These are phyloP conservation scores for Cryptococcus hybrid DNA, from an alignment of 1,284 basidiomycete species.

Conservation along the genomic window DNA sequence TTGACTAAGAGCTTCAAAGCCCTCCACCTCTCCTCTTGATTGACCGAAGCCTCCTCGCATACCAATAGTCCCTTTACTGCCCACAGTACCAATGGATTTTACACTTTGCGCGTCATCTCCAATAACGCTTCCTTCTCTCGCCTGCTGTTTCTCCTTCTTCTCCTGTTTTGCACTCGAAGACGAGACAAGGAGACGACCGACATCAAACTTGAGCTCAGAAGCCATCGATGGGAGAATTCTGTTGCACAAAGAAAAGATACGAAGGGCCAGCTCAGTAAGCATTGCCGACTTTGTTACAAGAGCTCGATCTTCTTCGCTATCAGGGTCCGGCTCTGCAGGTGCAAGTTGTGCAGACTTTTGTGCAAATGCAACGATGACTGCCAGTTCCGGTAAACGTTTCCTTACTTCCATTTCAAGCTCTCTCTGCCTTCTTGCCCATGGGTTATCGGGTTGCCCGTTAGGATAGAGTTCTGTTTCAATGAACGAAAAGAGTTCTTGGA, in stretches of 20 bases:
- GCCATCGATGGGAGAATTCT: slow-evolving; percentile 68
- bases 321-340: slow-evolving; percentile 42
- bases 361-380: slow-evolving; percentile 74
- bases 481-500: slow-evolving; percentile 56
- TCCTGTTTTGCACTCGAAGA: slow-evolving; percentile 49
- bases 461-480: slow-evolving; percentile 56
- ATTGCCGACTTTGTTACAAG: slow-evolving; percentile 54
- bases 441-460: slow-evolving; percentile 55
- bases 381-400: slow-evolving; percentile 74
- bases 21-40: slow-evolving; percentile 49
- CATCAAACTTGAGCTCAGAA: slow-evolving; percentile 78
- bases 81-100: slow-evolving; percentile 40
- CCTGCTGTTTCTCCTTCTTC: slow-evolving; percentile 38
- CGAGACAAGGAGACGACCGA: slow-evolving; percentile 70
- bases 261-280: slow-evolving; percentile 71
- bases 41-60: slow-evolving; percentile 52
- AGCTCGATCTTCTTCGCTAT: slow-evolving; percentile 32
- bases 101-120: slow-evolving; percentile 32
- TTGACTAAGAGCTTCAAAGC: slow-evolving; percentile 64
- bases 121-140: slow-evolving; percentile 44
- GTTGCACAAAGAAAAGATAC: slow-evolving; percentile 82
- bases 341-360: slow-evolving; percentile 54
- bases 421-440: slow-evolving; percentile 62
- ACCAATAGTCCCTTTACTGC: slow-evolving; percentile 45
- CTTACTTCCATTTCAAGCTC: slow-evolving; percentile 75